A percentile compares a stretch with the other conserved stretches of the same genome.
Conservation (phyloP, 257 asterid genomes). For the Solanum phureja region DNA sequence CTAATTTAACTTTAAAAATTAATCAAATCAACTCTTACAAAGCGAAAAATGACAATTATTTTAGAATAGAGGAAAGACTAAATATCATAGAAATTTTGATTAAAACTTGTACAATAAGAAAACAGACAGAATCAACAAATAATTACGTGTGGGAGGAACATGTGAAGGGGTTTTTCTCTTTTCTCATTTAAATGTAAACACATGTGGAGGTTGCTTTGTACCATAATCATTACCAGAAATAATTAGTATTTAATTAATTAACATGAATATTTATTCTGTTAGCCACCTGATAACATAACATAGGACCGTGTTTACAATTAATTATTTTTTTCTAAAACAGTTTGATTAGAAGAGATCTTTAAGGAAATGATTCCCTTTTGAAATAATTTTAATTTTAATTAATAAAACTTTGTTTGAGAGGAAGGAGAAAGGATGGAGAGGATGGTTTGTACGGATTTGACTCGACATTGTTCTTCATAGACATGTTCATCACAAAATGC, state of each 20-base stretch:
- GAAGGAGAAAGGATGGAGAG: conserved; percentile 16
- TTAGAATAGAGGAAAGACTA: not conserved
- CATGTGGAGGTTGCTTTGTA: not conserved
- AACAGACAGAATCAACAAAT: not conserved
- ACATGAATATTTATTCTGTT: conserved; percentile 1
- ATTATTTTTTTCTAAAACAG: not conserved
- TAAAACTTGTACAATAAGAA: not conserved
- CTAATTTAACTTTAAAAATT: too few species aligned
- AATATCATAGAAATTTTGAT: not conserved
- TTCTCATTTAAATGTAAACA: not conserved
- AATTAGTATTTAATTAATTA: not conserved
- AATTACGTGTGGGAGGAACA: not conserved
- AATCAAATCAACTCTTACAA: not conserved
- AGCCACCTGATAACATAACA: conserved; percentile 1
- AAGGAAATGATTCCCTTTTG: conserved; percentile 2
- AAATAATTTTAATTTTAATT: not conserved
- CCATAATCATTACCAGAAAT: not conserved
- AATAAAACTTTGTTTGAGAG: not conserved
- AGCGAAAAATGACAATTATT: not conserved
- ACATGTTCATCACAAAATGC: not conserved
- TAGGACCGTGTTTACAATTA: not conserved
- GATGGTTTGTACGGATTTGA: conserved; percentile 25
- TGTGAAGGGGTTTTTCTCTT: not conserved
- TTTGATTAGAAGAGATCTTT: not conserved
- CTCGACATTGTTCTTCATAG: conserved; percentile 12